These are phyloP conservation scores for Cladosporium colombiae DNA, from an alignment of 2,329 filamentous ascomycete species.

Conservation along the genomic window DNA sequence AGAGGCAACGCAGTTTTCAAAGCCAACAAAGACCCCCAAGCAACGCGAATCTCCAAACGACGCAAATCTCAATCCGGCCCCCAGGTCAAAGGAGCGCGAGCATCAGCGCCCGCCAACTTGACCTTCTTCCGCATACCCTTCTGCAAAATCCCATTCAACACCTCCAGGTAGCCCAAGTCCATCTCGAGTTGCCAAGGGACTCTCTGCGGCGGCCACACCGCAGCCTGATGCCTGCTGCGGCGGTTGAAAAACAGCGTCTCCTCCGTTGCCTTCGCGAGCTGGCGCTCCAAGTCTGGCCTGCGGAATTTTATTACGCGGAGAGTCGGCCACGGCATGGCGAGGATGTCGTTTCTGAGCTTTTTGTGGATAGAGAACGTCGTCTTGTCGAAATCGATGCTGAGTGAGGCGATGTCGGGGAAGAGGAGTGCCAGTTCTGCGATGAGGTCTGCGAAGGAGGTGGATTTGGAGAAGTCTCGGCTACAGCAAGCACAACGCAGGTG, in stretches of 20 bases:
- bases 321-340: background rate
- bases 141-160: background rate
- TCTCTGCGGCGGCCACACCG: background rate
- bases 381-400: background rate
- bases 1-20: too few relatives aligned
- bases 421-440: background rate
- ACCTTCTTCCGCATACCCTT: background rate
- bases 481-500: background rate
- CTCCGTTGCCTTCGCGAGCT: background rate
- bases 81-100: background rate
- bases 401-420: background rate
- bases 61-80: background rate
- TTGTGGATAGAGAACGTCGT: background rate
- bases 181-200: background rate
- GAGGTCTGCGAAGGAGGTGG: background rate
- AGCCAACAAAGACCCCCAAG: background rate
- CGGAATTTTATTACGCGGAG: background rate
- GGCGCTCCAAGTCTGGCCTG: background rate
- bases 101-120: background rate
- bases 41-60: background rate
- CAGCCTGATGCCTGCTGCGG: background rate
- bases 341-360: background rate
- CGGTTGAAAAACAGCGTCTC: background rate
- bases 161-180: background rate
- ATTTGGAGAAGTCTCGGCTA: background rate